Percentiles rank a stretch among this genome's conserved stretches.
These are phyloP conservation scores for Euphorbia lathyris DNA, from an alignment of 345 rosid species.

Conservation along the genomic window DNA sequence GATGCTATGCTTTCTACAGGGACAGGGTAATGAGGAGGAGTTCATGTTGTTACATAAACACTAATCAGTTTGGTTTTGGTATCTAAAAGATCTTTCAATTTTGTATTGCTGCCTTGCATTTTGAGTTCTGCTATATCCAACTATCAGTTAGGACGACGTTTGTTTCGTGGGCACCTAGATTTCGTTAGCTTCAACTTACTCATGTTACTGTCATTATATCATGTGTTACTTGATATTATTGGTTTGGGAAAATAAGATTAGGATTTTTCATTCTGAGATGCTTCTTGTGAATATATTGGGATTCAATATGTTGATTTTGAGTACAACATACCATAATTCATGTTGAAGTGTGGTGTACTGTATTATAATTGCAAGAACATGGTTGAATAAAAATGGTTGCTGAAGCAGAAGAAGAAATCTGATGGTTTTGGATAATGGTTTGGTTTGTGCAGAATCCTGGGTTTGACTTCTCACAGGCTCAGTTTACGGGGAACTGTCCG, in stretches of 20 bases:
- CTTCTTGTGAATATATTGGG: background rate
- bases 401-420: background rate
- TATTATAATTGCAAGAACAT: background rate
- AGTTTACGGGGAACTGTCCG: slow-evolving; percentile 80
- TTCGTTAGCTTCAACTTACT: no score
- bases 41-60: background rate
- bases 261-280: background rate
- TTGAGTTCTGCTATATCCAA: background rate
- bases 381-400: background rate
- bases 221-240: background rate
- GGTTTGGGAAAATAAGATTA: background rate
- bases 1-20: background rate
- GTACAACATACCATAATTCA: background rate
- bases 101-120: background rate
- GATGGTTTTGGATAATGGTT: background rate
- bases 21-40: background rate
- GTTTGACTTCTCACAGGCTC: slow-evolving; percentile 96
- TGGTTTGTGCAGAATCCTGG: slow-evolving; percentile 75
- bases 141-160: background rate
- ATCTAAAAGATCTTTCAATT: background rate
- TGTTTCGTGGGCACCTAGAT: background rate
- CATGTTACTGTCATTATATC: background rate
- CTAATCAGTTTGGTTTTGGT: background rate
- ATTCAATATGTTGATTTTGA: background rate
- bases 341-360: background rate